Evolutionary conservation across 345 rosid genomes (phyloP), one percentile per base, ranked within the genome.

Genomic region (Eucalyptus microcorys): DNA sequence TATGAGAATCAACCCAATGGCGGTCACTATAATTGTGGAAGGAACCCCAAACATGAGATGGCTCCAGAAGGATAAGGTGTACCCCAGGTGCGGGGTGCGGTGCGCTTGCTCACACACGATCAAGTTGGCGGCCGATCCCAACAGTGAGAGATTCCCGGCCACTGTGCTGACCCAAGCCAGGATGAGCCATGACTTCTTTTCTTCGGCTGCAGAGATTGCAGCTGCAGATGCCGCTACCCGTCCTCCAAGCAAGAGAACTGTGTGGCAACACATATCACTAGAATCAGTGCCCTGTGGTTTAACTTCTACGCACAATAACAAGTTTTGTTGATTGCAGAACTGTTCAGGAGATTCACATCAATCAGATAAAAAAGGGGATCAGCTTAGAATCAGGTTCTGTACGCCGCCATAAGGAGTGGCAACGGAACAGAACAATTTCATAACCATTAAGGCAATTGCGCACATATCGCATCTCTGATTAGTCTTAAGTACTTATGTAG

Each of bases 21-120:
- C 89, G 26, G 90, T 91, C 84, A 91, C 90, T 37, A 90, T 17
- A 61, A 92, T 8, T 11, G 91, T 91, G 17, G 93, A 92, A 27
- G 93, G 92, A 47, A 90, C 85, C 27, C 93, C 93, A 32, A 88
- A 90, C 34, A 40, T 47, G 22, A 92, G 79, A 50, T 92, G 93
- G 42, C 64, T 86, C 92, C 90, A 89, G 86, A 92, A 92, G 40
- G 91, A 55, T 34, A 92, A 85, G 53, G 89, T 89, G 85, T 92
- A 89, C 10, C 88, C 89, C 1, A 87, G 43, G 85, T 71, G 85
- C 32, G 89, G 90, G 10, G 90, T 87, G 14, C 86, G 88, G 30
- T 87, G 88, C n/a, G 93, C 93, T 87, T 90, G 91, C 87, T 92
- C 93, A 37, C 93, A 90, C 86, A 90, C 92, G n/a, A 90, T 90